Percentiles rank a stretch among this genome's conserved stretches.
Conservation (phyloP, 75 land plant species). For the Pinus albicaulis region DNA sequence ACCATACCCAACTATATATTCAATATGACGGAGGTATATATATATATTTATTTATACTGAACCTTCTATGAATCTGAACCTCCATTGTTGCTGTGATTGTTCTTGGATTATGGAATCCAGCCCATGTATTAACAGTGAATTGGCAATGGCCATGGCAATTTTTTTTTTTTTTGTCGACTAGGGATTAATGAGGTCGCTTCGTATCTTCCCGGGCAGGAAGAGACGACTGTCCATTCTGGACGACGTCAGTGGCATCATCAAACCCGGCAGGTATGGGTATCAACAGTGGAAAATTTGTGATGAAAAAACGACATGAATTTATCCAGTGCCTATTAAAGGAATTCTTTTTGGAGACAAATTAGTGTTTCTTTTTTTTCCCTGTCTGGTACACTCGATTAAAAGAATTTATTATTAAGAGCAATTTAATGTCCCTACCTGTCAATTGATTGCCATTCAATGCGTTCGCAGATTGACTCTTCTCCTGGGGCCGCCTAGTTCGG, state of each 20-base stretch:
- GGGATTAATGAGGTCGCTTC: not conserved
- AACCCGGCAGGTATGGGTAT: slow-evolving; percentile 43
- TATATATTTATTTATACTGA: not conserved
- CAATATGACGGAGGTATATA: slow-evolving; percentile 62
- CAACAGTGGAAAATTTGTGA: not conserved
- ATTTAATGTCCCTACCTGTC: not conserved
- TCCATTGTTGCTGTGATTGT: no score
- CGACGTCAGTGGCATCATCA: slow-evolving; percentile 68
- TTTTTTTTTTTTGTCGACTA: no score
- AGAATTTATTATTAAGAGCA: not conserved
- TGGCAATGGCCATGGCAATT: not conserved
- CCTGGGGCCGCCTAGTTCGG: slow-evolving; percentile 21
- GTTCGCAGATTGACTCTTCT: slow-evolving; percentile 21
- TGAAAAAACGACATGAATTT: no score
- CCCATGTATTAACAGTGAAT: no score
- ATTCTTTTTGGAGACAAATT: no score
- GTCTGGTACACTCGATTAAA: not conserved
- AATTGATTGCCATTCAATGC: not conserved
- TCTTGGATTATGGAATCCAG: no score
- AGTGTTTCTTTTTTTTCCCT: no score
- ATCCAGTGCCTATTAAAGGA: no score
- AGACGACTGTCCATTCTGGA: slow-evolving; percentile 36
- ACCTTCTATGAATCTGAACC: not conserved
- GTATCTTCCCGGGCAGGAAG: slow-evolving; percentile 37
- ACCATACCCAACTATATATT: slow-evolving; percentile 67